phyloP scores from a whole-genome alignment of 139 green algal species.

The Pseudopediastrum boryanum region DNA sequence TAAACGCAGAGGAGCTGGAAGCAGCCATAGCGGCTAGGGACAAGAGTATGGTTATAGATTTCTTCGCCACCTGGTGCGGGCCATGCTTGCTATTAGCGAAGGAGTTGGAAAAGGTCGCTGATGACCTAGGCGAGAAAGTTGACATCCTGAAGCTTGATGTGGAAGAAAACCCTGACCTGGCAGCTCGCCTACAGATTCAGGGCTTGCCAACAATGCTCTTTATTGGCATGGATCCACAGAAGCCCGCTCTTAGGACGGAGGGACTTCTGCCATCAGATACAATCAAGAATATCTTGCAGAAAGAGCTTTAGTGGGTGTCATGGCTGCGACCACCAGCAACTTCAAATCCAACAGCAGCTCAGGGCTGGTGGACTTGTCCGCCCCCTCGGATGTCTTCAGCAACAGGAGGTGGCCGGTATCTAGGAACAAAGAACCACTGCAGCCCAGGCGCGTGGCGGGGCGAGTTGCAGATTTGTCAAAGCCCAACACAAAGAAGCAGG shows the following conservation, averaged over 20 bases:
- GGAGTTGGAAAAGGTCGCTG: conserved; percentile 77
- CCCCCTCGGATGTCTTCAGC: no score
- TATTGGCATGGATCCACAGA: conserved; percentile 81
- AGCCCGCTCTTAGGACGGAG: conserved; percentile 91
- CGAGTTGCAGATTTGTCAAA: no score
- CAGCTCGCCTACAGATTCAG: conserved; percentile 87
- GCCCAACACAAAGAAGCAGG: no score
- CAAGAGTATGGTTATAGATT: conserved; percentile 90
- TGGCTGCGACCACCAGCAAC: no score
- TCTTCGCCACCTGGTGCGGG: conserved; percentile 92
- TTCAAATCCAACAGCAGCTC: no score
- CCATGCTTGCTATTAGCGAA: conserved; percentile 81
- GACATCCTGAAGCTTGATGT: conserved; percentile 94
- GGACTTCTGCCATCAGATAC: conserved; percentile 83
- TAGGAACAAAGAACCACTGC: no score
- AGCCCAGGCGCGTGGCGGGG: no score
- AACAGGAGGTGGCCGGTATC: no score
- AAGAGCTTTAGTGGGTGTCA: no score
- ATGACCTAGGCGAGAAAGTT: conserved; percentile 66
- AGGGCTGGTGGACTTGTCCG: no score
- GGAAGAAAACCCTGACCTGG: conserved; percentile 89
- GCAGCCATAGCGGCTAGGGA: conserved; percentile 74
- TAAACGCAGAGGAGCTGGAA: conserved; percentile 86
- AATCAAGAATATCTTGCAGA: conserved; percentile 83
- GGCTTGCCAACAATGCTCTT: conserved; percentile 96